A percentile compares a stretch with the other conserved stretches of the same genome.
Conservation (phyloP, 202 grass and related monocot species). For the Hordeum pubiflorum region DNA sequence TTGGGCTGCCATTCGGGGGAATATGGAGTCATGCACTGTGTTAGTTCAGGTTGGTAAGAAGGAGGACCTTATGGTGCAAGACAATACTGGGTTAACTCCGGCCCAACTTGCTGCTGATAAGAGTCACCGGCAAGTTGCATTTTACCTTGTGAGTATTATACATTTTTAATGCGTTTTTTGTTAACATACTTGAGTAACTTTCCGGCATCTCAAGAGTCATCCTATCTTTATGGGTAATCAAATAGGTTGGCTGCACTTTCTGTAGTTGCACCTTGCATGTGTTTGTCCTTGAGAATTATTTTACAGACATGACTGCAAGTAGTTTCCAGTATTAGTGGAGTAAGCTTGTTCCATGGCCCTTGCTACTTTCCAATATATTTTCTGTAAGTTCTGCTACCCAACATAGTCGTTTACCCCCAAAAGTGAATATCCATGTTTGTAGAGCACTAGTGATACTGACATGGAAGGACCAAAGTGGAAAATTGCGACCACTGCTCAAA, state of each 20-base stretch:
- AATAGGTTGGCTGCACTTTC: conserved; percentile 7
- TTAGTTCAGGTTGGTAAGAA: conserved; percentile 88
- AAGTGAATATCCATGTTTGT: not conserved
- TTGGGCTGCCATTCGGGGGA: conserved; percentile 91
- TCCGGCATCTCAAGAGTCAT: conserved; percentile 9
- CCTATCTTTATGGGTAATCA: not conserved
- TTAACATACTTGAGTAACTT: not conserved
- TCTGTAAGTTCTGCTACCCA: not conserved
- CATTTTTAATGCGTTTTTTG: not conserved
- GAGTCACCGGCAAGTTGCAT: conserved; percentile 81
- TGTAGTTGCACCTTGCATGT: not conserved
- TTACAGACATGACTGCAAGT: not conserved
- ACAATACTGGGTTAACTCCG: conserved; percentile 91
- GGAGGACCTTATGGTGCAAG: conserved; percentile 71
- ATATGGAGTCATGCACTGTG: conserved; percentile 83
- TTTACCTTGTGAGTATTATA: conserved; percentile 83
- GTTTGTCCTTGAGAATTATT: not conserved
- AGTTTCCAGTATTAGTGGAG: not conserved
- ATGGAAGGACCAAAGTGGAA: not conserved
- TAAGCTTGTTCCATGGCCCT: not conserved
- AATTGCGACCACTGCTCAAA: conserved; percentile 5
- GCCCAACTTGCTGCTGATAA: conserved; percentile 85
- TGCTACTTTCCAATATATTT: conserved; percentile 8
- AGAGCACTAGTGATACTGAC: not conserved
- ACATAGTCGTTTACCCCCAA: not conserved